Evolutionary conservation across 768 basidiomycete genomes (phyloP).

Genomic region (Termitomyces sp.): DNA sequence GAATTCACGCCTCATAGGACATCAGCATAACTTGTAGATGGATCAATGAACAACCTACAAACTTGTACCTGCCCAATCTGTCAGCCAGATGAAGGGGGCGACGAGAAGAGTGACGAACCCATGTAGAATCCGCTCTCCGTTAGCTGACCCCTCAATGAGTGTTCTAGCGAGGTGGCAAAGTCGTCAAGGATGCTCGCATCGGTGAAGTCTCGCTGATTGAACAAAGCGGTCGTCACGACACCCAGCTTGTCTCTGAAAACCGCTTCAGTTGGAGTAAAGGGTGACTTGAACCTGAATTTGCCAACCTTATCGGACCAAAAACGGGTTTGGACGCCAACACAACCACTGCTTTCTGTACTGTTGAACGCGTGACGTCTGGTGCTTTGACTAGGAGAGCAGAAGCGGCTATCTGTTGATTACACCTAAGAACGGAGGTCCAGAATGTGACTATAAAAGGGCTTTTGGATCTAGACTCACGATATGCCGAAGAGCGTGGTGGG

Average conservation of each 20-base stretch:
- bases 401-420: constrained; percentile 92
- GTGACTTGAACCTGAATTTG: not conserved
- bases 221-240: constrained; percentile 89
- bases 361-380: constrained; percentile 89
- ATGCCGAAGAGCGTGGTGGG: constrained; percentile 93
- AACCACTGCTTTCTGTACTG: constrained; percentile 96
- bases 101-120: constrained; percentile 50
- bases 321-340: constrained; percentile 89
- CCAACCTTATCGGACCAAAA: constrained; percentile 88
- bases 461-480: constrained; percentile 56
- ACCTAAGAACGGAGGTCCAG: constrained; percentile 43
- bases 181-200: constrained; percentile 88
- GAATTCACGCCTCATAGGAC: constrained; percentile 70
- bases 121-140: constrained; percentile 94
- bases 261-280: not conserved
- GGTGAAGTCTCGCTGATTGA: constrained; percentile 86
- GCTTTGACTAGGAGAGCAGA: constrained; percentile 74
- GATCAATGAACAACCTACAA: constrained; percentile 41
- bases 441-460: not conserved
- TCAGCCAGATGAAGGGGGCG: not conserved
- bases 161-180: constrained; percentile 77
- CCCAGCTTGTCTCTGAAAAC: constrained; percentile 79
- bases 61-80: constrained; percentile 57
- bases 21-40: constrained; percentile 9
- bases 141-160: constrained; percentile 72